phyloP scores from a whole-genome alignment of 768 basidiomycete species.

The Kockovaella imperatae region DNA sequence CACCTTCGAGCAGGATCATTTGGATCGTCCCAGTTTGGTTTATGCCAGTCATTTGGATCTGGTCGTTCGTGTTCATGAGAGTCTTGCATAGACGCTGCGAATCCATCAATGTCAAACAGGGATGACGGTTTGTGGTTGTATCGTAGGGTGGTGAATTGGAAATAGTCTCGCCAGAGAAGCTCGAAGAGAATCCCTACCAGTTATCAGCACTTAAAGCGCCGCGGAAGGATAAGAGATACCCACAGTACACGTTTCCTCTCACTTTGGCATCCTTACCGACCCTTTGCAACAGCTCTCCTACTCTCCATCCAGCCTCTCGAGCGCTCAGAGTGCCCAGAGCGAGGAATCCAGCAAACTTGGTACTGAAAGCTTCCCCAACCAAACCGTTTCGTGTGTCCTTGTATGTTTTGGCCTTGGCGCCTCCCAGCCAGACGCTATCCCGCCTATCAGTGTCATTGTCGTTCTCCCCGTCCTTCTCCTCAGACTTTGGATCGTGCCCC shows the following conservation, averaged over 20 bases:
- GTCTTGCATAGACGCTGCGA: constrained; percentile 37
- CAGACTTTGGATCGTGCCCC: constrained; percentile 21
- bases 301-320: constrained; percentile 35
- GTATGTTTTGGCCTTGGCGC: constrained; percentile 39
- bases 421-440: constrained; percentile 31
- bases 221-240: constrained; percentile 1
- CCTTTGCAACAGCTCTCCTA: constrained; percentile 24
- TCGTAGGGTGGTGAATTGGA: constrained; percentile 42
- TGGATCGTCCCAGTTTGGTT: constrained; percentile 22
- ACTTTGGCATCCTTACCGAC: constrained; percentile 34
- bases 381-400: constrained; percentile 48
- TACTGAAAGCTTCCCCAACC: constrained; percentile 47
- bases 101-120: constrained; percentile 46
- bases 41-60: constrained; percentile 24
- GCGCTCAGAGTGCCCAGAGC: constrained; percentile 42
- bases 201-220: not conserved
- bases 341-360: constrained; percentile 48
- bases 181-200: constrained; percentile 43
- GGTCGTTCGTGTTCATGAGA: constrained; percentile 24
- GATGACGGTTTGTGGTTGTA: constrained; percentile 20
- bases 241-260: constrained; percentile 45
- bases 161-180: constrained; percentile 49
- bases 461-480: constrained; percentile 1
- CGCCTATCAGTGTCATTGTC: too few relatives aligned
- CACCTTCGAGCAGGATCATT: constrained; percentile 37